Conservation (phyloP, 352 stramenopile species). For the Globisporangium emineosum region DNA sequence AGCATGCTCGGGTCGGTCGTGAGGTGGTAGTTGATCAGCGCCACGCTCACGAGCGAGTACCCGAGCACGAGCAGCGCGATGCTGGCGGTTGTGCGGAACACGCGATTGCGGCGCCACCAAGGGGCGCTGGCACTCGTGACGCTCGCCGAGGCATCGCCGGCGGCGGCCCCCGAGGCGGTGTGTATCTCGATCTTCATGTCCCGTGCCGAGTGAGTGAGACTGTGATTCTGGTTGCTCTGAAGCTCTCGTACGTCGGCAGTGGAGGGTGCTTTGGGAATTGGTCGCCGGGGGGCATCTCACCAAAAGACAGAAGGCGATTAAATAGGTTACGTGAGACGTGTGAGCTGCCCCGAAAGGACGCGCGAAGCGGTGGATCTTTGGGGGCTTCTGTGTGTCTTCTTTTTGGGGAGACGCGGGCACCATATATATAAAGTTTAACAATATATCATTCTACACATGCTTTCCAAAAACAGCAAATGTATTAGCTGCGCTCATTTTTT, state of each 20-base stretch:
- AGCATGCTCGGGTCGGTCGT: constrained; percentile 1
- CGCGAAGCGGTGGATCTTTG: not conserved
- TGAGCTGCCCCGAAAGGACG: not conserved
- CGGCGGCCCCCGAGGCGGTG: not conserved
- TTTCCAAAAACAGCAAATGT: too few relatives aligned
- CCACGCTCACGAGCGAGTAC: constrained; percentile 17
- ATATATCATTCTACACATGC: too few relatives aligned
- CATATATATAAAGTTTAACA: not conserved
- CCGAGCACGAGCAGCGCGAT: constrained; percentile 12
- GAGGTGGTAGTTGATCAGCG: constrained; percentile 13
- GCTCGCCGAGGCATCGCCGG: not conserved
- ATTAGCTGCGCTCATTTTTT: too few relatives aligned
- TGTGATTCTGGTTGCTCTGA: not conserved
- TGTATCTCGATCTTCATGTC: constrained; percentile 9
- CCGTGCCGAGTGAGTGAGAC: not conserved
- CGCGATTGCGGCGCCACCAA: constrained; percentile 9
- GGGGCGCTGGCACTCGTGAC: not conserved
- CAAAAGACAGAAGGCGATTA: not conserved
- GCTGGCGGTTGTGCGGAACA: constrained; percentile 12
- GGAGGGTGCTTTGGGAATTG: not conserved
- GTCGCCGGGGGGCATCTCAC: not conserved
- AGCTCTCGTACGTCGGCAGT: not conserved
- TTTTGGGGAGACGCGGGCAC: not conserved
- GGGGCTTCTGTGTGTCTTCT: not conserved
- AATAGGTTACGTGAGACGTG: not conserved